Base-by-base conservation (phyloP, 2,329 filamentous ascomycete species). In the Dothideomycetes sp. region DNA sequence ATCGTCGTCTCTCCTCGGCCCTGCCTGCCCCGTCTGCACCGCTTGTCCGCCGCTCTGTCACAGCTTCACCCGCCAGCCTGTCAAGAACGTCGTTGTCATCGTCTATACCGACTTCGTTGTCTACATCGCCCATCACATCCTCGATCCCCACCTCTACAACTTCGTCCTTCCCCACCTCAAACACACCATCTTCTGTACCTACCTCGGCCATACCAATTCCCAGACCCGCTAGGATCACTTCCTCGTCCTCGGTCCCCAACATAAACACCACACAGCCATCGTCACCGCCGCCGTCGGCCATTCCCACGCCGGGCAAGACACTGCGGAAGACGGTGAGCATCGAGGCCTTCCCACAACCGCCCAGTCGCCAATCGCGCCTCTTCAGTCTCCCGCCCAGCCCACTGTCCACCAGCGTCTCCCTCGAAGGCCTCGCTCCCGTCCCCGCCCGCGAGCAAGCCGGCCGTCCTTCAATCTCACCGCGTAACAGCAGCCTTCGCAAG, bases 251-350 rank as follows among this genome's bases (percentile, higher is more conserved):
- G 27, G 62, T 77, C 11, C 78, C 75, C 45, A 66, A 66, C 4
- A 52, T 68, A 10, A 57, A 57, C 30, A 65, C 64, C 10, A 52
- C 53, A 15, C 34, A 43, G 18, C 30, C 42, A 30, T 40, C 17
- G 27, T 48, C n/a, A 48, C 31, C 42, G 27, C 39, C 24, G 30
- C 44, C 5, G 44, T 47, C 45, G 15, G 36, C 43, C 11, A 16
- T 51, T 29, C 45, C 50, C 9, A 53, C 59, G 3, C 47, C 55
- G 1, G 76, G 77, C 18, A 88, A 80, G 59, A 77, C 79, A 1
- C 62, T 95, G 40, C 78, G 87, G 46, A 93, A 93, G 62, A 84
- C 84, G 1, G 81, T 94, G 53, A 95, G 88, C 69, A 94, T 95
- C 54, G 89, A 88, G 56, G 81, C 86, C 1, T 95, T 96, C 55